phyloP scores from a whole-genome alignment of 2,329 filamentous ascomycete species.

The Didymella pinodella region DNA sequence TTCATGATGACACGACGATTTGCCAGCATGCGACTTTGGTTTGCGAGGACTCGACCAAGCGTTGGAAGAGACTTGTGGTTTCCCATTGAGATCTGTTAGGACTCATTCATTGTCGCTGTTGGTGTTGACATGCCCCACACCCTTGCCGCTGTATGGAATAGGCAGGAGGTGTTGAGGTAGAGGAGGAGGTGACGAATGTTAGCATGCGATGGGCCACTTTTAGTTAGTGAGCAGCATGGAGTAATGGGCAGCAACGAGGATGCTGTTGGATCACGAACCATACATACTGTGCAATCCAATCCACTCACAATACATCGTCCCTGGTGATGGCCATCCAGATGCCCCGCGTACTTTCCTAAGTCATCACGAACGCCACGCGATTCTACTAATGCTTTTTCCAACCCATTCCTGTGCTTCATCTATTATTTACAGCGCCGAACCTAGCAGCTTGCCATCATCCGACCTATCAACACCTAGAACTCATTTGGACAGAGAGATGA shows the following conservation, averaged over 20 bases:
- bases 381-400: background rate
- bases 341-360: background rate
- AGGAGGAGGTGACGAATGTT: background rate
- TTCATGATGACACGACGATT: conserved; percentile 16
- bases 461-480: background rate
- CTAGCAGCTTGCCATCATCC: background rate
- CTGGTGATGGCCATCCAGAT: background rate
- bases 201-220: background rate
- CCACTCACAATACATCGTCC: background rate
- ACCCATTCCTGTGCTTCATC: background rate
- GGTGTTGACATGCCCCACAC: conserved; percentile 2
- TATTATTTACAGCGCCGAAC: background rate
- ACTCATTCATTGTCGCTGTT: conserved; percentile 1
- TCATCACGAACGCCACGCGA: background rate
- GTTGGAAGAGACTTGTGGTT: conserved; percentile 38
- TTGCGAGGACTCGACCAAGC: conserved; percentile 36
- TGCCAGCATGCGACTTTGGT: conserved; percentile 1
- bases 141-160: background rate
- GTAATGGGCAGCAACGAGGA: background rate
- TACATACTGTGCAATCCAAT: background rate
- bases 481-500: conserved; percentile 1
- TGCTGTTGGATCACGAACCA: background rate
- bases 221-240: background rate
- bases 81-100: background rate
- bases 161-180: background rate